Base-by-base conservation (phyloP, 2,329 filamentous ascomycete species). In the Corynespora cassiicola region DNA sequence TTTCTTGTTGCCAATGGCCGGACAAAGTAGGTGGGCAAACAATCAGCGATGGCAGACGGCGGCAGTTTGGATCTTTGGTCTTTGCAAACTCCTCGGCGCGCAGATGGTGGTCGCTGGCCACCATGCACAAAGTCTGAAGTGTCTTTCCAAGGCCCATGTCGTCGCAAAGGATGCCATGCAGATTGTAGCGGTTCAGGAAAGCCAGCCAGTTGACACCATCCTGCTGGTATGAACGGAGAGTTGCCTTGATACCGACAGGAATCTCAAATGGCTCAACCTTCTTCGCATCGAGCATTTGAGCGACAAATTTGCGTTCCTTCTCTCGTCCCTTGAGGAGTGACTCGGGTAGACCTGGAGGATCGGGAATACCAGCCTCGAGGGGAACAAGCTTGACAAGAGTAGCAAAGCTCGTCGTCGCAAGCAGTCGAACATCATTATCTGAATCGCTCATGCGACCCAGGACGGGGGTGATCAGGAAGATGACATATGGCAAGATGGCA, bases 141-240 rank as follows among this genome's bases (percentile, higher is more conserved):
- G 94, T 99, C 74, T 99, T 99, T 32, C 94, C 94, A 18, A 99
- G 86, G 61, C 94, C 94, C 94, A 99, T 99, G 67, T 99, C 94
- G 61, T 99, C 94, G 65, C 94, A 99, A 43, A 99, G 88, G 68
- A 99, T 96, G 31, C 94, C 94, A 57, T 99, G 95, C 2, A 99
- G 82, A 59, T 99, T 92, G 65, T 97, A 99, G 41, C 91, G 91
- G 67, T 99, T 99, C 54, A 99, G 84, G 73, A 99, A 99, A 39
- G 95, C 86, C 34, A 99, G 82, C 94, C 94, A 99, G 65, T 99
- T 99, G 63, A 99, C 92, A 65, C 94, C 94, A 36, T 99, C 94
- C 69, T 99, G 94, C 68, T 99, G 95, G 64, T 99, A 99, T 0
- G 91, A 95, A 49, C 94, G 88, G 34, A 99, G 80, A 59, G 95